Conservation (phyloP, 148 eudicot genomes). For the Amaranthus cruentus region DNA sequence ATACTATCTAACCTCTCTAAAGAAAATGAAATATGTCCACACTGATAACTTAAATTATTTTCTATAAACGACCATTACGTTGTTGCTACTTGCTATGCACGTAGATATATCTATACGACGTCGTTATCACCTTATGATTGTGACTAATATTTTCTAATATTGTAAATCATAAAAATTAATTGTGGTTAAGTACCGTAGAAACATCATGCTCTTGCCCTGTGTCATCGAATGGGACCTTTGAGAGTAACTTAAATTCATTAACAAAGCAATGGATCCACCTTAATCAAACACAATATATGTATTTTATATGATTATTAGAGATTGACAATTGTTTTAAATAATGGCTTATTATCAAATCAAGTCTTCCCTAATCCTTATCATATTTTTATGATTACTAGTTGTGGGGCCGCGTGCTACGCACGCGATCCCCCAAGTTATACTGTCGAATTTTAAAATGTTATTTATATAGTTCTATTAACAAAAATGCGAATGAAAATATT, state of each 20-base stretch:
- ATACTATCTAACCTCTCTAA: not conserved
- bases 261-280: conserved; percentile 7
- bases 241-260: not conserved
- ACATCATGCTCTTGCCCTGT: conserved; percentile 12
- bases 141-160: not conserved
- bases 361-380: not conserved
- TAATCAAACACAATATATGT: not conserved
- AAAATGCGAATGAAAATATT: too few species aligned
- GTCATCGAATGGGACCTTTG: conserved; percentile 6
- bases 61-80: not conserved
- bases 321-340: conserved; percentile 10
- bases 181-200: not conserved
- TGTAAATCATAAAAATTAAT: not conserved
- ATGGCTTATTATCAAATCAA: conserved; percentile 2
- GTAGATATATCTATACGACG: conserved; percentile 7
- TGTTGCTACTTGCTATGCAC: not conserved
- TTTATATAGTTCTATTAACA: too few species aligned
- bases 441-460: too few species aligned
- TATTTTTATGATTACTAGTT: not conserved
- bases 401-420: too few species aligned
- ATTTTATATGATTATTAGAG: not conserved
- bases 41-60: not conserved
- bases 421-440: too few species aligned
- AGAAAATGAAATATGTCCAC: conserved; percentile 3
- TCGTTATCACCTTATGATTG: not conserved